Conservation (phyloP, 2,329 filamentous ascomycete genomes). For the Cucurbitaria berberidis region DNA sequence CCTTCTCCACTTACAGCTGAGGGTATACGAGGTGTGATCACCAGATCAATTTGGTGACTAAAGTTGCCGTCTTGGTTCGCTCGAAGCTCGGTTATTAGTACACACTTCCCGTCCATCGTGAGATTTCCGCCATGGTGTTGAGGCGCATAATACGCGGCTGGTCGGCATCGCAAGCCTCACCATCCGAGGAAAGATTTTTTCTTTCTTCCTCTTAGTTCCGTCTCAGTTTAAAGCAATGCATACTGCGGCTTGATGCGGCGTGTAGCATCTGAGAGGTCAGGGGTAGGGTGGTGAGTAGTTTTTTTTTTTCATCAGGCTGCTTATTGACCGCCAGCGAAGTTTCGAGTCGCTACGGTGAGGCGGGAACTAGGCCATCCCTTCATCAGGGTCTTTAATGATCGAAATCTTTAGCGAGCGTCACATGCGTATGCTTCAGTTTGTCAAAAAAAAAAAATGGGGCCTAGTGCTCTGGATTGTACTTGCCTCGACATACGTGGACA, state of each 20-base stretch:
- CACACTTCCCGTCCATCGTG: conserved; percentile 3
- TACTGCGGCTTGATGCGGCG: not conserved
- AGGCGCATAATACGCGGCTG: not conserved
- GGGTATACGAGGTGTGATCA: not conserved
- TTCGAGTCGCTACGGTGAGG: too few species aligned
- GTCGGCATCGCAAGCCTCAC: not conserved
- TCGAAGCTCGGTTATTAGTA: conserved; percentile 6
- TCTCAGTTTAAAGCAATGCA: not conserved
- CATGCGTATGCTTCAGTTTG: too few species aligned
- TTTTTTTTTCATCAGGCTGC: not conserved
- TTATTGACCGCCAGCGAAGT: too few species aligned
- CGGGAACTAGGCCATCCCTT: too few species aligned
- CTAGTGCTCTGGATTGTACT: too few species aligned
- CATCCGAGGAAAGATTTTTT: not conserved
- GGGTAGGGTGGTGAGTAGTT: not conserved
- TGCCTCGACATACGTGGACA: too few species aligned
- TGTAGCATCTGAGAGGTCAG: not conserved
- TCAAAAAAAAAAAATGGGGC: too few species aligned
- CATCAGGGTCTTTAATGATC: too few species aligned
- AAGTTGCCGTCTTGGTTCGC: not conserved
- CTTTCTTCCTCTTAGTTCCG: not conserved
- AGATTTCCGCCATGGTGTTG: conserved; percentile 4
- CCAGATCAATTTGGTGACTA: not conserved
- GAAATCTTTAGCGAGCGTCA: too few species aligned
- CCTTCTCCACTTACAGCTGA: not conserved